These are phyloP conservation scores for Pleurostoma richardsiae DNA, from an alignment of 2,329 filamentous ascomycete genomes.

Conservation along the genomic window DNA sequence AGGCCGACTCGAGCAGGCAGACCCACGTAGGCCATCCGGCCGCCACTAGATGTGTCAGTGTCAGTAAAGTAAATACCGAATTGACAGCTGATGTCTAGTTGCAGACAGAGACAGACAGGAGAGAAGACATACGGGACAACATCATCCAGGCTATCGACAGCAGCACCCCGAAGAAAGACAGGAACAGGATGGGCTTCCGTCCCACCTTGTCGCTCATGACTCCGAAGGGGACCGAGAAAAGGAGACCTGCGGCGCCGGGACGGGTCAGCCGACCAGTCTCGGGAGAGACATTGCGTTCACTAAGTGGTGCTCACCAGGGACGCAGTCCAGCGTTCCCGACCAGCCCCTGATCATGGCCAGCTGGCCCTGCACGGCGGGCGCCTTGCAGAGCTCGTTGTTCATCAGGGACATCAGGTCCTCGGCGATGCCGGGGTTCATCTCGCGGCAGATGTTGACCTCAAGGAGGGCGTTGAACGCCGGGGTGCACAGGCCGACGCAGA, in stretches of 20 bases:
- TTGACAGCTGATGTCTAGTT: no score
- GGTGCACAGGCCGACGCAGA: slow-evolving; percentile 23
- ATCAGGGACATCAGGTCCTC: slow-evolving; percentile 17
- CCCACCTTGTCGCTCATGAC: slow-evolving; percentile 42
- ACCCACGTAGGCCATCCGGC: slow-evolving; percentile 9
- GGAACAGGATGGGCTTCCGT: slow-evolving; percentile 38
- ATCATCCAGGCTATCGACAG: slow-evolving; percentile 13
- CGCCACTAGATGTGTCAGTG: no score
- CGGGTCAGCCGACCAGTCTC: not conserved
- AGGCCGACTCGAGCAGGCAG: slow-evolving; percentile 34
- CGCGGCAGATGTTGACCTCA: slow-evolving; percentile 48
- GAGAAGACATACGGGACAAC: slow-evolving; percentile 5
- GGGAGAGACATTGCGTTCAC: not conserved
- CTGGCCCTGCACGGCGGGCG: slow-evolving; percentile 39
- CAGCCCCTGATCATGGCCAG: slow-evolving; percentile 48
- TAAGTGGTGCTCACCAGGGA: slow-evolving; percentile 31
- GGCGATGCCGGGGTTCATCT: slow-evolving; percentile 35
- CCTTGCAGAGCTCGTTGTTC: slow-evolving; percentile 43
- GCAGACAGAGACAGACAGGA: not conserved
- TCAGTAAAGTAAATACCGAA: no score
- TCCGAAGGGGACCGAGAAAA: slow-evolving; percentile 39
- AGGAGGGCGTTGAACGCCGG: slow-evolving; percentile 43
- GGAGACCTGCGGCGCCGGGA: slow-evolving; percentile 21
- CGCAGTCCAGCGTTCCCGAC: slow-evolving; percentile 35
- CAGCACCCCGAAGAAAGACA: slow-evolving; percentile 16